phyloP scores from a whole-genome alignment of 495 filamentous ascomycete genomes.

The Aspergillus kassunensis region DNA sequence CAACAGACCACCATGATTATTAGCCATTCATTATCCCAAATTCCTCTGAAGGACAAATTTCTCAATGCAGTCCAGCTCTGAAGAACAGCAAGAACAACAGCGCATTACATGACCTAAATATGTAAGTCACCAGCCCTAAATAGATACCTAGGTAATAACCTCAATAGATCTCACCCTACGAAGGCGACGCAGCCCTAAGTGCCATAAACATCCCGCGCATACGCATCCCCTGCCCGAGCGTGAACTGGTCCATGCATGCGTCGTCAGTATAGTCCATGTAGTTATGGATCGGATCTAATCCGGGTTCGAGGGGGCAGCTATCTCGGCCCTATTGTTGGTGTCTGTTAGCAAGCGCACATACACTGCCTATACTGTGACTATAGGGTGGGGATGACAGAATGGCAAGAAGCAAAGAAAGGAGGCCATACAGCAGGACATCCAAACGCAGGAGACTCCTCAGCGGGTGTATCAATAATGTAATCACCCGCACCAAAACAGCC shows the following conservation, averaged over 20 bases:
- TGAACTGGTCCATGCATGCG: neutral
- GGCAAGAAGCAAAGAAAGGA: neutral
- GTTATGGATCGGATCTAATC: neutral
- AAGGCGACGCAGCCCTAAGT: neutral
- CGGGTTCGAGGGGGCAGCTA: neutral
- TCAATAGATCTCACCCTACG: no score
- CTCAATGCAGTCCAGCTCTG: no score
- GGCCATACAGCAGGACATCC: neutral
- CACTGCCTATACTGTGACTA: neutral
- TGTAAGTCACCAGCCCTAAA: no score
- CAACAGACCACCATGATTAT: no score
- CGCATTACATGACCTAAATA: no score
- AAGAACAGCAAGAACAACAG: no score
- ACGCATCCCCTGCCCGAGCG: neutral
- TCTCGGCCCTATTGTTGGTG: neutral
- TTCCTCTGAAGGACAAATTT: no score
- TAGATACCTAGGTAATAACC: no score
- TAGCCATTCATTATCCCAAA: no score
- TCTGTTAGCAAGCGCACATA: no score
- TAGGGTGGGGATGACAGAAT: no score
- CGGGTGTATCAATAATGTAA: neutral
- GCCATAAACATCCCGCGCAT: neutral
- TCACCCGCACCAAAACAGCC: neutral
- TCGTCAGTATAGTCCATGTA: constrained; percentile 3
- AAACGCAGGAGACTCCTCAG: neutral